Conservation (phyloP, 2,329 filamentous ascomycete genomes). For the Albophoma yamanashiensis region DNA sequence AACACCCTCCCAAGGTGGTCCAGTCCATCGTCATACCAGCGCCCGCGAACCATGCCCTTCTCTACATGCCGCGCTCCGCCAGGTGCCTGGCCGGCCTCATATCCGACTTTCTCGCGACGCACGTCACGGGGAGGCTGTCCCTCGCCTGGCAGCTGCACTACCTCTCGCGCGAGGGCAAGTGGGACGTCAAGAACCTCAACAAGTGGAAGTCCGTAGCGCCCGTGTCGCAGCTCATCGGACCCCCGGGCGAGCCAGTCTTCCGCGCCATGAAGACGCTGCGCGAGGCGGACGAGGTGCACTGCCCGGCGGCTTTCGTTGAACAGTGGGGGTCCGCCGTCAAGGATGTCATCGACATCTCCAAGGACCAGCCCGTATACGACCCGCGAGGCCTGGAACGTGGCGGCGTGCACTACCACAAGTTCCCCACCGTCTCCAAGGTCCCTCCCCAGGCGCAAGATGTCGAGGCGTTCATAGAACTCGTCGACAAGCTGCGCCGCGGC, state of each 20-base stretch:
- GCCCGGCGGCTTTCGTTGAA: constrained; percentile 59
- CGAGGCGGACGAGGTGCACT: constrained; percentile 77
- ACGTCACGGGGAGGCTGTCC: constrained; percentile 68
- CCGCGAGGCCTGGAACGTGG: constrained; percentile 56
- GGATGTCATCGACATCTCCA: constrained; percentile 81
- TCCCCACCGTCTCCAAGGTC: constrained; percentile 84
- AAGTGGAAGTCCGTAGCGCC: constrained; percentile 80
- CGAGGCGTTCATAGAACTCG: constrained; percentile 40
- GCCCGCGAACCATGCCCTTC: constrained; percentile 72
- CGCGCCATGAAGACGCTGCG: constrained; percentile 88
- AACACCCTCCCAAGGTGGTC: constrained; percentile 42
- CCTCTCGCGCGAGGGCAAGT: constrained; percentile 82
- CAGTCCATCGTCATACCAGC: constrained; percentile 61
- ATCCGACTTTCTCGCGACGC: constrained; percentile 65
- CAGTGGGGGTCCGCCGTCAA: constrained; percentile 58
- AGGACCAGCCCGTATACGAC: constrained; percentile 85
- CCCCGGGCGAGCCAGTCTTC: constrained; percentile 47
- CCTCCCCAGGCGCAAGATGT: constrained; percentile 55
- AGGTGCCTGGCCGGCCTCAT: constrained; percentile 72
- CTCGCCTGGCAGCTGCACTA: constrained; percentile 88
- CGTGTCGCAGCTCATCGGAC: constrained; percentile 66
- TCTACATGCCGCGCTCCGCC: constrained; percentile 68
- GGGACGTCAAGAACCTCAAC: constrained; percentile 91
- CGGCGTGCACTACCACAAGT: constrained; percentile 69
- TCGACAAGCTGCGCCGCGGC: constrained; percentile 48